Base-by-base conservation (phyloP, 108 stramenopile genomes). In the Cyclostephanos invisitatus region DNA sequence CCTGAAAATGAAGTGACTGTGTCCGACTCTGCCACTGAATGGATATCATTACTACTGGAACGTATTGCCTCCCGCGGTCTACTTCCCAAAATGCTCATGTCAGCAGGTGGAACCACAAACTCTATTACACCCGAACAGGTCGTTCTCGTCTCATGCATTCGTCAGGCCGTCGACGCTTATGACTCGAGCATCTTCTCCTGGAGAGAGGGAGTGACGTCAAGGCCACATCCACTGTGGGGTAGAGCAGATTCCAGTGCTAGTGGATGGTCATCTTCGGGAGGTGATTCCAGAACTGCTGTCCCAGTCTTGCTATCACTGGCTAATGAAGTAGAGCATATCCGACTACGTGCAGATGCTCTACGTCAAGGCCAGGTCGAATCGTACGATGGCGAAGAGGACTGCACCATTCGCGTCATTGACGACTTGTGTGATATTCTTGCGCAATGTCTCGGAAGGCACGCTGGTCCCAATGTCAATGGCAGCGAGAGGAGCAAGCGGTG, bases 11-110 rank as follows among this genome's bases (percentile, higher is more conserved):
- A n/a, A n/a, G n/a, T 74, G 10, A 82, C 83, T 20, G 21, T 72
- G 14, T 79, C 84, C 44, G 93, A 94, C 81, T 75, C 68, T 42
- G 91, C 91, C 11, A 92, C 91, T 9, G 91, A 91, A 66, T 94
- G 93, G 93, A 89, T 92, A 48, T 70, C 83, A 29, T 61, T 86
- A 21, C 37, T 91, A 4, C 49, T 94, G 60, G 75, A 80, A 46
- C 73, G 84, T 40, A 57, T 90, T 36, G 73, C 75, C 17, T 69
- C 85, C 25, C 68, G 80, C 46, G 91, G 91, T 10, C 63, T 82
- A 36, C 68, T 92, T 17, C 70, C 74, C 21, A 32, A 70, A 10
- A 74, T 93, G 67, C 88, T 73, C 54, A 56, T 35, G 11, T 70
- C 80, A 37, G 74, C 70, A 15, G 82, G 81, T 53, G 66, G 82